Evolutionary conservation across 2,329 filamentous ascomycete species (phyloP), one percentile per base, ranked within the genome.

Genomic region (Leptodontidium sp.): DNA sequence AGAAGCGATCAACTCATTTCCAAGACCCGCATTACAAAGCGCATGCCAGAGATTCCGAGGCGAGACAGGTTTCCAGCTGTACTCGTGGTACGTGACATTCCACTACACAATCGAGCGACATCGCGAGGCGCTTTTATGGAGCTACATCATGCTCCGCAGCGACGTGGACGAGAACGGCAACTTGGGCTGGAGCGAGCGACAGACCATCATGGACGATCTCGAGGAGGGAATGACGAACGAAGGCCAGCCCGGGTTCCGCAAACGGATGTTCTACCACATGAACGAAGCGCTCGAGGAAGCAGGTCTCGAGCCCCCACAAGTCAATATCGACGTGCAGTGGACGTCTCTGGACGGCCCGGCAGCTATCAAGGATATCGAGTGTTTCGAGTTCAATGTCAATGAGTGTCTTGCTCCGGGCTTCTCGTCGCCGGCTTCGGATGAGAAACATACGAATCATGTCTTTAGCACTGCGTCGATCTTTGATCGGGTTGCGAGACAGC

Each of bases 81-180:
- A 82, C 67, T 80, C 81, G 0, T 83, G 82, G 81, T 83, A 78
- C 68, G 77, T 78, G 0, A 73, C 77, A 17, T 82, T 82, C 70
- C 82, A 83, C 71, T 83, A 83, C 72, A 80, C 78, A 15, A 82
- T 82, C 63, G 81, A 83, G 71, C 73, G 81, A 29, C 81, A 82
- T 65, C 75, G 81, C 1, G 81, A 83, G 69, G 81, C 79, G 5
- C 72, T 83, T 24, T 74, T 83, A 15, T 83, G 81, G 81, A 81
- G 80, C 45, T 82, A 81, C 65, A 75, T 83, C 63, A 80, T 81
- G 78, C 74, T 79, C 8, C 77, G 80, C 7, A 78, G 76, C 15
- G 81, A 83, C 68, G 58, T 66, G 9, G 74, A 83, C 69, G 70
- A 73, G 8, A 79, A 82, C 66, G 80, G 80, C 0, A 81, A 82